Conservation (phyloP, 1,139 yeast species). For the Pichia sp. region DNA sequence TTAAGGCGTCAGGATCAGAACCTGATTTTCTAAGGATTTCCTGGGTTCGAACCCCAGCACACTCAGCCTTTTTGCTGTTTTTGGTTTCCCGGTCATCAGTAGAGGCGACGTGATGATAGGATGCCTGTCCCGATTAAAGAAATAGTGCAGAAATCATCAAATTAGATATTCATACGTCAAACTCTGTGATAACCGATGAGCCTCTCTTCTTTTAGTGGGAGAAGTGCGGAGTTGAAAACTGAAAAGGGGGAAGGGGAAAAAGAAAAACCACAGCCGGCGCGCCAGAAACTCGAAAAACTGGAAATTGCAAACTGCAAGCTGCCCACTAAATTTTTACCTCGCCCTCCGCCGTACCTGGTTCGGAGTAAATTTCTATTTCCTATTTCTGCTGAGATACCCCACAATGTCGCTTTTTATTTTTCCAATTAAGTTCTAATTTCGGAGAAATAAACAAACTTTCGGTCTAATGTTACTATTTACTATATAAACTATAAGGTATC, state of each 20-base stretch:
- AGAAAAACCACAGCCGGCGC: no score
- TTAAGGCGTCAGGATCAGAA: conserved; percentile 24
- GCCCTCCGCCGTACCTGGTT: not conserved
- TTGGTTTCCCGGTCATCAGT: not conserved
- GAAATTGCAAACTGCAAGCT: no score
- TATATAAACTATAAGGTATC: not conserved
- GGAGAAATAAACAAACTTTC: not conserved
- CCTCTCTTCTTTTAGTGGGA: not conserved
- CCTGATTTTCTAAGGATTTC: conserved; percentile 23
- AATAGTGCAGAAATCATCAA: not conserved
- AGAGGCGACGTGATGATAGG: not conserved
- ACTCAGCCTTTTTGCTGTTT: conserved; percentile 14
- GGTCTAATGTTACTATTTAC: not conserved
- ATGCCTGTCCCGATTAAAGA: not conserved
- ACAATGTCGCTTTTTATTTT: not conserved
- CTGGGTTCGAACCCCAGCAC: conserved; percentile 24
- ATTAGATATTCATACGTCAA: not conserved
- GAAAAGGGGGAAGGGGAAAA: not conserved
- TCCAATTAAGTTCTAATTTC: not conserved
- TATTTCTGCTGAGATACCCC: not conserved
- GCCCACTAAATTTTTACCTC: not conserved
- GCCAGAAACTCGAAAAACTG: no score
- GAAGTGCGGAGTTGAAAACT: not conserved
- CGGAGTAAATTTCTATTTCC: not conserved
- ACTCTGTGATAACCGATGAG: not conserved